Percentiles rank a stretch among this genome's conserved stretches.
Conservation (phyloP, 1,284 basidiomycete species). For the Irpex rosettiformis region DNA sequence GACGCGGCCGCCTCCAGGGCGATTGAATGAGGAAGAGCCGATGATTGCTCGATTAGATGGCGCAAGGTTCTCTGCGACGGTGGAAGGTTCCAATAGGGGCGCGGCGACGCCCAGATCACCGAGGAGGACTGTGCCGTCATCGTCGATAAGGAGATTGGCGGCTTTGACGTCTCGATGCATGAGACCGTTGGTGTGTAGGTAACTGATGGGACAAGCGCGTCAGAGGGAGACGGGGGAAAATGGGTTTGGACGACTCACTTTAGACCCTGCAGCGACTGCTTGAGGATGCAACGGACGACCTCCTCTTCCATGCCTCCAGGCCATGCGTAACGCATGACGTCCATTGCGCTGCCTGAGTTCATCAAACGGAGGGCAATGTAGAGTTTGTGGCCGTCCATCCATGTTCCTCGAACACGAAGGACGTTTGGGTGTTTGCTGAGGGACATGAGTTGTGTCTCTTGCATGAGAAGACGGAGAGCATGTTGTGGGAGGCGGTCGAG, state of each 20-base stretch:
- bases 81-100: slow-evolving; percentile 54
- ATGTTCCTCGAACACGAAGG: slow-evolving; percentile 83
- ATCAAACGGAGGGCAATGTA: slow-evolving; percentile 87
- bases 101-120: slow-evolving; percentile 89
- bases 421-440: slow-evolving; percentile 93
- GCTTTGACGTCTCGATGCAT: slow-evolving; percentile 90
- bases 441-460: slow-evolving; percentile 91
- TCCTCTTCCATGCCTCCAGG: slow-evolving; percentile 86
- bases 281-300: slow-evolving; percentile 79
- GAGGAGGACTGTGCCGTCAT: slow-evolving; percentile 84
- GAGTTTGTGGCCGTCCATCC: slow-evolving; percentile 81
- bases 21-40: slow-evolving; percentile 13
- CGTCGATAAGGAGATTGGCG: slow-evolving; percentile 84
- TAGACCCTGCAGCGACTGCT: slow-evolving; percentile 79
- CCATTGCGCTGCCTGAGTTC: slow-evolving; percentile 83
- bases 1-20: slow-evolving; percentile 13
- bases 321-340: slow-evolving; percentile 83
- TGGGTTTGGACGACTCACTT: slow-evolving; percentile 48
- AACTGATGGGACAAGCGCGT: slow-evolving; percentile 39
- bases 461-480: slow-evolving; percentile 66
- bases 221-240: too few species aligned
- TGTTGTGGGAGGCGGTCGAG: slow-evolving; percentile 72
- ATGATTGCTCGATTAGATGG: slow-evolving; percentile 7
- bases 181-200: slow-evolving; percentile 85
- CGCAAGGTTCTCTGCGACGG: slow-evolving; percentile 8